phyloP scores from a whole-genome alignment of 768 basidiomycete genomes.

The Dacryopinax primogenitus region DNA sequence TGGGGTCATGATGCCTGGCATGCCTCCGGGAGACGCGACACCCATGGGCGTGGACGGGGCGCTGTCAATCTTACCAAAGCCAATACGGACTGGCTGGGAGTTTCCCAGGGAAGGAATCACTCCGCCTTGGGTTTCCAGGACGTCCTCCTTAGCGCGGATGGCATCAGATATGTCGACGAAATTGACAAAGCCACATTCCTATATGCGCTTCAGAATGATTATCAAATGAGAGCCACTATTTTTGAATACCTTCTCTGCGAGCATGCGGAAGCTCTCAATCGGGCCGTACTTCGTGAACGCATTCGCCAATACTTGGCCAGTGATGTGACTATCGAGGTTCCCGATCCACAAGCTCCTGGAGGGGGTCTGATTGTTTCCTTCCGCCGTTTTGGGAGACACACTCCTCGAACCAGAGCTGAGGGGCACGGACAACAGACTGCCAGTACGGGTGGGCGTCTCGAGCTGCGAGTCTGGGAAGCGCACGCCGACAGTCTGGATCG shows the following conservation, averaged over 20 bases:
- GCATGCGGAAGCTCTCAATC: constrained; percentile 84
- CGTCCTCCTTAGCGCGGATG: constrained; percentile 95
- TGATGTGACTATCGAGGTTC: constrained; percentile 87
- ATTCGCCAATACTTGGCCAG: constrained; percentile 85
- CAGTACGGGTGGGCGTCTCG: not conserved
- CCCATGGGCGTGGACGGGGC: constrained; percentile 85
- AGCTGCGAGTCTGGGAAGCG: constrained; percentile 22
- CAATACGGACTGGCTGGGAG: constrained; percentile 91
- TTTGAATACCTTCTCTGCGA: constrained; percentile 81
- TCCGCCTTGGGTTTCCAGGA: constrained; percentile 86
- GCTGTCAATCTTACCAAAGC: constrained; percentile 95
- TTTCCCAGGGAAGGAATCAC: constrained; percentile 81
- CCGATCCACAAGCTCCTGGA: constrained; percentile 98
- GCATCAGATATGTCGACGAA: constrained; percentile 93
- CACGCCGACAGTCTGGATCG: constrained; percentile 60
- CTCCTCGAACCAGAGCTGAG: constrained; percentile 39
- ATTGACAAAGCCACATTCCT: constrained; percentile 99
- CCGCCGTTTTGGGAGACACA: constrained; percentile 72
- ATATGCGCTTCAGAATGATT: constrained; percentile 5
- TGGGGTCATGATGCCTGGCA: constrained; percentile 28
- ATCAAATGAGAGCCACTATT: not conserved
- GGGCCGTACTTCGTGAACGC: constrained; percentile 95
- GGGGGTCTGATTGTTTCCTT: constrained; percentile 74
- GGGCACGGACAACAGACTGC: constrained; percentile 51
- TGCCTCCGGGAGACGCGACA: constrained; percentile 41